Evolutionary conservation across 2,329 filamentous ascomycete species (phyloP), one percentile per base, ranked within the genome.

Genomic region (Ophiostoma sp.): DNA sequence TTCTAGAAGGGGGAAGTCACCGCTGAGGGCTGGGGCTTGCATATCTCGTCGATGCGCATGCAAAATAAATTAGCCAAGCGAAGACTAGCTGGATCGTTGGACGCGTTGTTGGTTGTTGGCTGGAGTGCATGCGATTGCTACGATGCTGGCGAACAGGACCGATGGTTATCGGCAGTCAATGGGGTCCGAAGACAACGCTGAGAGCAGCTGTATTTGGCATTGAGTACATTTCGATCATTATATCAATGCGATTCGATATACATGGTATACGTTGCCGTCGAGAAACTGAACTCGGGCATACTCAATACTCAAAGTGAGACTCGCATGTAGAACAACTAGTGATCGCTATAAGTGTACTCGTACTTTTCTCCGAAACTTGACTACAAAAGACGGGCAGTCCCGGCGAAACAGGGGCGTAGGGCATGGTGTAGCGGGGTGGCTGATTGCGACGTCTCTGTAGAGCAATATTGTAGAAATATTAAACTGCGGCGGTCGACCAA

Each of bases 321-420:
- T 41, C 39, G 23, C 4, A 57, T 27, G 52, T 57, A 23, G 23
- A 48, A 48, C 44, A n/a, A 48, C 5, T 48, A 17, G 44, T 20
- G 44, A 48, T 48, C 17, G 5, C 15, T 44, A 17, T 6, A 7
- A n/a, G 44, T 48, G 44, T 39, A 39, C 17, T 57, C 52, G 7
- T 27, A 27, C n/a, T 57, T 57, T 57, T 57, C 52, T 57, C 52
- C 52, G 52, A 57, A 11, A 8, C n/a, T 4, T 27, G 23, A 57
- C 20, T 54, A 15, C 48, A 23, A 54, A 23, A 2, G 52, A 27
- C 52, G 52, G 52, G 10, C 52, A 15, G 23, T 57, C 52, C 52
- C 52, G 52, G 52, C n/a, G 52, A 15, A 57, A 57, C 52, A 57
- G 52, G 52, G 52, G 52, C 23, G 52, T 57, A 57, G 52, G 52